A percentile compares a stretch with the other conserved stretches of the same genome.
Evolutionary conservation across 2,329 filamentous ascomycete species (phyloP).

Genomic region (Corniculantispora saksenae): DNA sequence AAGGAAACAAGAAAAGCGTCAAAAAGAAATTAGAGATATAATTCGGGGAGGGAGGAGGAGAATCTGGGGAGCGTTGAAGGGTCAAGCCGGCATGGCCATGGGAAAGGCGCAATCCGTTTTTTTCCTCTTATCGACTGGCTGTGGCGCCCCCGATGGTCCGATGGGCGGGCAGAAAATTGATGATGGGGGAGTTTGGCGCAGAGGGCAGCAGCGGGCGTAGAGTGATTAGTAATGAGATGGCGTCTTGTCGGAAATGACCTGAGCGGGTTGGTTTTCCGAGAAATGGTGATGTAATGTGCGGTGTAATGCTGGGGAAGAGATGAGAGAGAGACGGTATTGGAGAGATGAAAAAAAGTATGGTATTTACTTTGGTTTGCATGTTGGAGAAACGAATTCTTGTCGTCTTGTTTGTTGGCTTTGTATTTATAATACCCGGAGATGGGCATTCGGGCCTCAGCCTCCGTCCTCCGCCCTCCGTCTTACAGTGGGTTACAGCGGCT

Average conservation of each 20-base stretch:
- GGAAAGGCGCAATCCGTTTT: constrained; percentile 10
- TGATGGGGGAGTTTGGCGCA: no score
- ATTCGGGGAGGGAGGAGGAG: not conserved
- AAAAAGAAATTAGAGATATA: not conserved
- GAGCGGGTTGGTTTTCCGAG: not conserved
- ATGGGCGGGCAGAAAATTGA: no score
- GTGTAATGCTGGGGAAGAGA: no score
- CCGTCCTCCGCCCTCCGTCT: not conserved
- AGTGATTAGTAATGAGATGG: constrained; percentile 19
- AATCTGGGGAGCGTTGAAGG: constrained; percentile 3
- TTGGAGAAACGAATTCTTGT: no score
- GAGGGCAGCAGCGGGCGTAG: not conserved
- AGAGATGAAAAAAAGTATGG: no score
- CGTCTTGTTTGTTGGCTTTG: no score
- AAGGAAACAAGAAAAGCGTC: no score
- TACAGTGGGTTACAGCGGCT: not conserved
- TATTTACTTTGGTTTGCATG: no score
- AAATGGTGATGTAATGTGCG: constrained; percentile 9
- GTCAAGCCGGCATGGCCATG: constrained; percentile 12
- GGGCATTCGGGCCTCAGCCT: not conserved
- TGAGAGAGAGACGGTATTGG: no score
- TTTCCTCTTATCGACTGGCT: no score
- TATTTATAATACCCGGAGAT: not conserved
- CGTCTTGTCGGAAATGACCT: constrained; percentile 2
- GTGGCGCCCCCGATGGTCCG: constrained; percentile 13